phyloP scores from a whole-genome alignment of 2,329 filamentous ascomycete genomes.

The Aureobasidium sp. region DNA sequence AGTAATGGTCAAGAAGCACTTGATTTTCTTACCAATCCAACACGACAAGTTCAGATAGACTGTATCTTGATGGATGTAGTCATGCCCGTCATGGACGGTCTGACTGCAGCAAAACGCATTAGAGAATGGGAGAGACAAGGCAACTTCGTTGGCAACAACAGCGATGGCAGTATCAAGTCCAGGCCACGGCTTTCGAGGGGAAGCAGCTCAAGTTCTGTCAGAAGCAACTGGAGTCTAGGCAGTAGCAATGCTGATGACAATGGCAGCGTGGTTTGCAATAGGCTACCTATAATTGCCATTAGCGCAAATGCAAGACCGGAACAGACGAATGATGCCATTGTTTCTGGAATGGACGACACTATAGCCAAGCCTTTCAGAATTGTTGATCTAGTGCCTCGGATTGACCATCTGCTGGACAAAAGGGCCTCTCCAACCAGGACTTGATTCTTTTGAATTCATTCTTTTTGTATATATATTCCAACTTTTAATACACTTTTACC shows the following conservation, averaged over 20 bases:
- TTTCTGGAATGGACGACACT: conserved; percentile 26
- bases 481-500: background rate
- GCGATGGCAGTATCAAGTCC: background rate
- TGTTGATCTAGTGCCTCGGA: conserved; percentile 25
- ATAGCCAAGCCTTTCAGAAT: conserved; percentile 28
- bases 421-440: background rate
- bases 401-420: conserved; percentile 14
- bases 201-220: conserved; percentile 28
- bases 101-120: conserved; percentile 58
- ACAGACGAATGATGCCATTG: conserved; percentile 14
- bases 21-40: conserved; percentile 18
- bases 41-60: background rate
- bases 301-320: conserved; percentile 63
- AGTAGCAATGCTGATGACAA: background rate
- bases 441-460: background rate
- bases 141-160: background rate
- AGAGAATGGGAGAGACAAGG: conserved; percentile 41
- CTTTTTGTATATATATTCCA: background rate
- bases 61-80: background rate
- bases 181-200: background rate
- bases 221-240: conserved; percentile 34
- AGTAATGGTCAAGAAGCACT: conserved; percentile 22
- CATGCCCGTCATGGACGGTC: conserved; percentile 74
- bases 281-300: conserved; percentile 61
- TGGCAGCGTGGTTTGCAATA: background rate